Conservation (phyloP, 371 early-diverging fungal species). For the Rhizomucor miehei region DNA sequence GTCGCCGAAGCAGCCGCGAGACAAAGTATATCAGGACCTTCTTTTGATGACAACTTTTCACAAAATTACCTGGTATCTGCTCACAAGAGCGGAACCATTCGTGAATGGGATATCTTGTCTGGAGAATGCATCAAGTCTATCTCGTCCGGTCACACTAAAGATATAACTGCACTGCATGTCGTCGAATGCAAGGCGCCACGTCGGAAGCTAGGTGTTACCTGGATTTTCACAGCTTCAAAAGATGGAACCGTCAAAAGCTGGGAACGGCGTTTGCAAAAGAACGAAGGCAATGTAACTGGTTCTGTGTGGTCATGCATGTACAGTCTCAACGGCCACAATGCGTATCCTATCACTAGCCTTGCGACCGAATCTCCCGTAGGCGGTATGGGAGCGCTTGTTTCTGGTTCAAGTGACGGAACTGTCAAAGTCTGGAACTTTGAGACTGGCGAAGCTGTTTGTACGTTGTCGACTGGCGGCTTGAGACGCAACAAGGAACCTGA, state of each 20-base stretch:
- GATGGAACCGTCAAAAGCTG: conserved; percentile 36
- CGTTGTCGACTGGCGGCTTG: conserved; percentile 24
- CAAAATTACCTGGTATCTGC: conserved; percentile 32
- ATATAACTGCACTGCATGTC: conserved; percentile 22
- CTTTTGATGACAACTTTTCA: conserved; percentile 8
- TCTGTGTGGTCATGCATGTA: conserved; percentile 26
- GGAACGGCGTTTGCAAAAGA: conserved; percentile 24
- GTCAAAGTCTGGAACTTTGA: conserved; percentile 79
- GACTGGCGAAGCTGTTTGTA: conserved; percentile 51
- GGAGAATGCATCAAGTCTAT: conserved; percentile 34
- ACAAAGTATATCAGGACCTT: conserved; percentile 5
- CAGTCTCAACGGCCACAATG: conserved; percentile 19
- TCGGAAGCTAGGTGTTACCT: conserved; percentile 22
- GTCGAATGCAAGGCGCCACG: conserved; percentile 20
- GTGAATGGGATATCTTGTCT: conserved; percentile 35
- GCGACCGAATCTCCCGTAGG: conserved; percentile 27
- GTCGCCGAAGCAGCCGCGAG: conserved; percentile 28
- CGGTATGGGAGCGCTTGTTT: conserved; percentile 44
- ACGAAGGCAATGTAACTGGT: conserved; percentile 3
- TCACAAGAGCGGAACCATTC: conserved; percentile 28
- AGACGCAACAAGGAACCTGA: conserved; percentile 8
- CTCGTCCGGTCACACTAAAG: conserved; percentile 17
- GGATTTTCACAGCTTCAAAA: conserved; percentile 31
- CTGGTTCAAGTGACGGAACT: conserved; percentile 78
- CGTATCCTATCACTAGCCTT: conserved; percentile 21